phyloP scores from a whole-genome alignment of 106 monocot species.

The Iris macrosiphon region DNA sequence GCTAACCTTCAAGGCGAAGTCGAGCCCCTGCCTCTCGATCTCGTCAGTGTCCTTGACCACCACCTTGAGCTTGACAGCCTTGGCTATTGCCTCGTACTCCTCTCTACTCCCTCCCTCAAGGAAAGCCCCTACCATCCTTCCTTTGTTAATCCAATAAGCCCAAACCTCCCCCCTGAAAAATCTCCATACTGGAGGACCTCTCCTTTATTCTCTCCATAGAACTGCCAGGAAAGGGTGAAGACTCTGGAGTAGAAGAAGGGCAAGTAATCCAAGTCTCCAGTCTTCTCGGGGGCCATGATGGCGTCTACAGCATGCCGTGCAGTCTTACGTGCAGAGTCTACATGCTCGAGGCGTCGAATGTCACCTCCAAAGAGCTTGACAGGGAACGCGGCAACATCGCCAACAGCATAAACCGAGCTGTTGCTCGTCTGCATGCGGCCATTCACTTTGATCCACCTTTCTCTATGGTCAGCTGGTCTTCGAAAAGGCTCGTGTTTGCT shows the following conservation, averaged over 20 bases:
- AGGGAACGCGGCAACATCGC: conserved; percentile 92
- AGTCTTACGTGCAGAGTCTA: conserved; percentile 84
- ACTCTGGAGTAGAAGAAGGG: conserved; percentile 98
- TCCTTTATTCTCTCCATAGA: conserved; percentile 86
- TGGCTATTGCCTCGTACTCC: conserved; percentile 79
- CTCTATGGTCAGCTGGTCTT: conserved; percentile 66
- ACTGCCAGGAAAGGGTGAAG: conserved; percentile 92
- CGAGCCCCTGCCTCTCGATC: conserved; percentile 52
- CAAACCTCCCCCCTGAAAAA: conserved; percentile 47
- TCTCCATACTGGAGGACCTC: conserved; percentile 82
- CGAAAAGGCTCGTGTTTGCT: conserved; percentile 78
- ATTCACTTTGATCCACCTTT: conserved; percentile 95
- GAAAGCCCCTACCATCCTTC: conserved; percentile 62
- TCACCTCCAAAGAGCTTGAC: conserved; percentile 79
- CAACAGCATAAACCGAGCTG: conserved; percentile 78
- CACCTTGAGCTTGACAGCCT: conserved; percentile 38
- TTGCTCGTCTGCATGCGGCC: conserved; percentile 82
- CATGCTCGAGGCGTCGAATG: conserved; percentile 81
- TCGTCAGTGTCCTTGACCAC: conserved; percentile 28
- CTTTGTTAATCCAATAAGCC: conserved; percentile 83
- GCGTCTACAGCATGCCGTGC: conserved; percentile 80
- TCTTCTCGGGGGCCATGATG: conserved; percentile 45
- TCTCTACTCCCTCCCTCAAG: conserved; percentile 75
- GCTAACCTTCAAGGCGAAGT: conserved; percentile 44
- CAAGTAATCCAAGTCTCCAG: conserved; percentile 64